A percentile compares a stretch with the other conserved stretches of the same genome.
Conservation (phyloP, 164 flowering plant species). For the Amborella trichopoda region DNA sequence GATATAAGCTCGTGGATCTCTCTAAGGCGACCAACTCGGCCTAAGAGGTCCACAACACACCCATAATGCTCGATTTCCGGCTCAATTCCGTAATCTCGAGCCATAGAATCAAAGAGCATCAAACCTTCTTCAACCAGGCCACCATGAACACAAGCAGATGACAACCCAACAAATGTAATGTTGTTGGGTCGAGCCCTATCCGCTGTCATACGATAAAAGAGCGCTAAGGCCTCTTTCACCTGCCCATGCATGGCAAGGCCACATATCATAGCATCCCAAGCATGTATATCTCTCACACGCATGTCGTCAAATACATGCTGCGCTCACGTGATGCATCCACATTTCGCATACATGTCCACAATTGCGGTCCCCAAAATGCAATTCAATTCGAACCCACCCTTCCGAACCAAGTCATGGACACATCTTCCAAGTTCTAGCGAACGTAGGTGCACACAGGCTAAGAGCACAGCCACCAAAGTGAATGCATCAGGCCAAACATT, state of each 20-base stretch:
- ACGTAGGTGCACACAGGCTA: constrained; percentile 24
- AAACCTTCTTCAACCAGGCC: constrained; percentile 54
- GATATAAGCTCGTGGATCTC: constrained; percentile 40
- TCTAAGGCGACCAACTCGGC: constrained; percentile 42
- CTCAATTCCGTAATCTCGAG: constrained; percentile 22
- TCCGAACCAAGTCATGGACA: constrained; percentile 27
- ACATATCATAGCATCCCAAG: constrained; percentile 28
- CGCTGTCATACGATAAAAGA: neutral
- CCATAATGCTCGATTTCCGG: constrained; percentile 62
- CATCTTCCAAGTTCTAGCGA: constrained; percentile 25
- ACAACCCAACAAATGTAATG: constrained; percentile 51
- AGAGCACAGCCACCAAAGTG: constrained; percentile 28
- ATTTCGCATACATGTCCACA: constrained; percentile 25
- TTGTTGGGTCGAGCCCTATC: constrained; percentile 35
- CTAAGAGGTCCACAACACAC: constrained; percentile 56
- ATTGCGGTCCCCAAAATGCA: constrained; percentile 28
- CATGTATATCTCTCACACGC: constrained; percentile 16
- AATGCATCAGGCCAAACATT: constrained; percentile 23
- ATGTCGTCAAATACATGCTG: constrained; percentile 14
- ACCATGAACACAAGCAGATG: constrained; percentile 64
- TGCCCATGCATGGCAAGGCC: constrained; percentile 10
- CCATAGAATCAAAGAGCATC: constrained; percentile 31
- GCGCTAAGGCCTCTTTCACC: constrained; percentile 1
- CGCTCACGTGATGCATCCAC: constrained; percentile 21
- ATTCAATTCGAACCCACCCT: constrained; percentile 19